A percentile compares a stretch with the other conserved stretches of the same genome.
Evolutionary conservation across 2,329 filamentous ascomycete species (phyloP).

Genomic region (Samsoniella hepiali): DNA sequence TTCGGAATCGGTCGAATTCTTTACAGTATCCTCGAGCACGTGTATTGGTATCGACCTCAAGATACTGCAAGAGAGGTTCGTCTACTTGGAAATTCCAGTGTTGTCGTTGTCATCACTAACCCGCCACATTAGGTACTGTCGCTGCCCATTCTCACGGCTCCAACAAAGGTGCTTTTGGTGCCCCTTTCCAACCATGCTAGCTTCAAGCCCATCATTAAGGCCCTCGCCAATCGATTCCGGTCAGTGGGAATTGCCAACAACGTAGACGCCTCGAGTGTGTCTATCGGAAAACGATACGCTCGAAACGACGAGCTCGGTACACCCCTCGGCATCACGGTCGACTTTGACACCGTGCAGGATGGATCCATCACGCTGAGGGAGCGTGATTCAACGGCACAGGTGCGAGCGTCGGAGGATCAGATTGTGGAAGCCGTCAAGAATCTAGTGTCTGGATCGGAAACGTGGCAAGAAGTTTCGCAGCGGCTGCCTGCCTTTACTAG

Average conservation of each 20-base stretch:
- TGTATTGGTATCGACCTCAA: constrained; percentile 70
- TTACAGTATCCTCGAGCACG: constrained; percentile 68
- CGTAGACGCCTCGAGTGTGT: constrained; percentile 77
- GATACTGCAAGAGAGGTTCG: constrained; percentile 63
- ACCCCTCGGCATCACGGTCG: constrained; percentile 81
- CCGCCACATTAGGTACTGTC: constrained; percentile 35
- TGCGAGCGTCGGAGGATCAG: constrained; percentile 70
- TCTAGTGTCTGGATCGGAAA: constrained; percentile 38
- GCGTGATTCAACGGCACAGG: constrained; percentile 79
- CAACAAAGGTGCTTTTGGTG: constrained; percentile 82
- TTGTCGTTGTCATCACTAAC: neutral
- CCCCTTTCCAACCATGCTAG: constrained; percentile 72
- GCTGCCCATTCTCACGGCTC: constrained; percentile 59
- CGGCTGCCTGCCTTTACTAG: constrained; percentile 15
- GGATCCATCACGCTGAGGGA: constrained; percentile 78
- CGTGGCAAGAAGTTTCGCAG: constrained; percentile 44
- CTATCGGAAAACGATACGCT: constrained; percentile 84
- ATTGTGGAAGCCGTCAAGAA: constrained; percentile 67
- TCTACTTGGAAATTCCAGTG: neutral
- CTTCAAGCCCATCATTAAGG: constrained; percentile 66
- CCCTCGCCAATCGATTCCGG: constrained; percentile 67
- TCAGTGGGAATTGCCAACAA: constrained; percentile 69
- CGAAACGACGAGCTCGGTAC: constrained; percentile 90
- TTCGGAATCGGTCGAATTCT: constrained; percentile 70
- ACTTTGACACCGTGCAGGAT: constrained; percentile 86